Evolutionary conservation across 2,329 filamentous ascomycete genomes (phyloP), one percentile per base, ranked within the genome.

Genomic region (Calcarisporium arbuscula): DNA sequence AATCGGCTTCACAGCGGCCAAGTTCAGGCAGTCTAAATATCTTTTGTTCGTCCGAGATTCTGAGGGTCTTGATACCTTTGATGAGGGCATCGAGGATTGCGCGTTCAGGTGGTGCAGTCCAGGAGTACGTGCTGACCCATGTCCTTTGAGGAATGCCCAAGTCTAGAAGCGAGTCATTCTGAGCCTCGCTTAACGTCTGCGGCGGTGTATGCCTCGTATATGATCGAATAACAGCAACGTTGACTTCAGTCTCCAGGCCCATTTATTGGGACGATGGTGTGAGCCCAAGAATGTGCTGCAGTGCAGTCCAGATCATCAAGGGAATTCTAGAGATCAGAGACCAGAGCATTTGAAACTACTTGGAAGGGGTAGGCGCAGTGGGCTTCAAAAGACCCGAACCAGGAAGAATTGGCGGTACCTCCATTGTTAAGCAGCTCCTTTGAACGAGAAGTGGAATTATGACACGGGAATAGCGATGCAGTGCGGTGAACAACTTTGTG

Each of bases 181-280:
- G 90, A 6, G 73, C 61, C 40, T 77, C 70, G 1, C 71, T 64
- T 17, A 94, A 60, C 17, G 76, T 67, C 9, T 48, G 53, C 0
- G 68, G 65, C 12, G 58, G 62, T 3, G 60, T 56, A 4, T 64
- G 60, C 11, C 57, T 44, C 16, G 86, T 55, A 35, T 87, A 65
- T 1, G 74, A 74, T 15, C 85, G 80, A n/a, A 95, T 56, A 11
- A 92, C 62, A 18, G 77, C 72, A 36, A 95, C 69, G 1, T 72
- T 79, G 35, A 95, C 52, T 37, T 84, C 82, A 11, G 82, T 90
- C 34, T 72, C 72, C 5, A 95, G 62, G 54, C 94, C 83, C 62
- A 90, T 80, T 64, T 92, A 86, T 30, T 77, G 74, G 5, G 82
- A 76, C 7, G 78, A 79, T 21, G 80, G 70, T 0, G 88, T 87